A percentile compares a stretch with the other conserved stretches of the same genome.
Evolutionary conservation across 2,329 filamentous ascomycete genomes (phyloP).

Genomic region (Talaromyces sp.): DNA sequence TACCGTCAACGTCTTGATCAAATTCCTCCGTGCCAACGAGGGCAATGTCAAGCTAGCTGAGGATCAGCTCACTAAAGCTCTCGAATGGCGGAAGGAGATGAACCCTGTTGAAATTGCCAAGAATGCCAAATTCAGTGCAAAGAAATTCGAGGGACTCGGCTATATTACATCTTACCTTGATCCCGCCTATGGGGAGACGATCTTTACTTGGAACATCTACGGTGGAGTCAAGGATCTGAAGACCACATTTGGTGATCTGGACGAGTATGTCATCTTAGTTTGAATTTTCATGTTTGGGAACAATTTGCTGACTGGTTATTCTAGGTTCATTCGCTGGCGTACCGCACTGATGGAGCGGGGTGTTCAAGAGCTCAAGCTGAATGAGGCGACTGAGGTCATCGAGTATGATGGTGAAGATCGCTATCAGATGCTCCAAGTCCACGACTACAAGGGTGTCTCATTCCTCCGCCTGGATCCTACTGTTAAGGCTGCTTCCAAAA

Average conservation of each 20-base stretch:
- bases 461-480: constrained; percentile 76
- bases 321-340: constrained; percentile 82
- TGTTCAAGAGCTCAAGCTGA: constrained; percentile 66
- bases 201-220: constrained; percentile 93
- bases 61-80: constrained; percentile 70
- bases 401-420: constrained; percentile 61
- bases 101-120: constrained; percentile 64
- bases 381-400: constrained; percentile 65
- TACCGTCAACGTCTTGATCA: constrained; percentile 80
- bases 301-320: background rate
- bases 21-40: constrained; percentile 87
- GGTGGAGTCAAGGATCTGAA: constrained; percentile 77
- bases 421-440: constrained; percentile 87
- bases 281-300: background rate
- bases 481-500: constrained; percentile 69
- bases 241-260: constrained; percentile 72
- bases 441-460: constrained; percentile 84
- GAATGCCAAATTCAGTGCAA: constrained; percentile 56
- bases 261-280: constrained; percentile 59
- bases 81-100: constrained; percentile 76
- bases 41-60: constrained; percentile 68
- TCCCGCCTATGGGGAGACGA: constrained; percentile 48
- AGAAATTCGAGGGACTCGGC: constrained; percentile 72
- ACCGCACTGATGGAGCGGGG: constrained; percentile 86
- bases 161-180: constrained; percentile 69